Base-by-base conservation (phyloP, 2,329 filamentous ascomycete species). In the Penicillium expansum region DNA sequence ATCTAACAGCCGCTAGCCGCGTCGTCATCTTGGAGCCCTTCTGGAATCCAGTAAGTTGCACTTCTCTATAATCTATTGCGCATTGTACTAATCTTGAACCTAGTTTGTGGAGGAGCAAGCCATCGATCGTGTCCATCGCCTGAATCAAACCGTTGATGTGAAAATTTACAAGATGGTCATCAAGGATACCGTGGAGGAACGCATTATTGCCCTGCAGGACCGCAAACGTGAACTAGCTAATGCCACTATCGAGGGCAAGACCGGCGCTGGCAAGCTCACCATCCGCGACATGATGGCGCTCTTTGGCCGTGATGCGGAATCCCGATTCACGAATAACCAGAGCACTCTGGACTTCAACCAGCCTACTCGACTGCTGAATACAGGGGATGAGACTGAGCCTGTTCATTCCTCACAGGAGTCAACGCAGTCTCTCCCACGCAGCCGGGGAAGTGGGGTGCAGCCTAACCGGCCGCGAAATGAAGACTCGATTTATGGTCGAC, bases 91-190 rank as follows among this genome's bases (percentile, higher is more conserved):
- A 63, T 37, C 27, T 13, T 14, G 14, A 35, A 50, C 55, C n/a
- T 65, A 90, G 84, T 99, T 99, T 70, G 91, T 99, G 33, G 94
- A 99, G 79, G 94, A 99, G 74, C 94, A 99, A 80, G 94, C 94
- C 48, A 99, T 99, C 66, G 94, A 99, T 75, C 91, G 94, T 53
- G 94, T 99, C 27, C 94, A 99, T 72, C 91, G 94, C n/a, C 87
- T 99, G 52, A 97, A 96, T 39, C 94, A 99, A 76, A 97, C 91
- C 1, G 83, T 93, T 39, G 92, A 97, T 70, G 94, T 99, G 33
- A 86, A 93, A 55, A 91, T 99, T 61, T 99, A 96, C 80, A 95
- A 94, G 68, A 85, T 99, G 67, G 96, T 92, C 2, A 87, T 99
- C 59, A 84, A 85, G 63, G 83, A 88, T 63, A 92, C 89, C 0